Base-by-base conservation (phyloP, 2,329 filamentous ascomycete genomes). In the Cladobotryum mycophilum region DNA sequence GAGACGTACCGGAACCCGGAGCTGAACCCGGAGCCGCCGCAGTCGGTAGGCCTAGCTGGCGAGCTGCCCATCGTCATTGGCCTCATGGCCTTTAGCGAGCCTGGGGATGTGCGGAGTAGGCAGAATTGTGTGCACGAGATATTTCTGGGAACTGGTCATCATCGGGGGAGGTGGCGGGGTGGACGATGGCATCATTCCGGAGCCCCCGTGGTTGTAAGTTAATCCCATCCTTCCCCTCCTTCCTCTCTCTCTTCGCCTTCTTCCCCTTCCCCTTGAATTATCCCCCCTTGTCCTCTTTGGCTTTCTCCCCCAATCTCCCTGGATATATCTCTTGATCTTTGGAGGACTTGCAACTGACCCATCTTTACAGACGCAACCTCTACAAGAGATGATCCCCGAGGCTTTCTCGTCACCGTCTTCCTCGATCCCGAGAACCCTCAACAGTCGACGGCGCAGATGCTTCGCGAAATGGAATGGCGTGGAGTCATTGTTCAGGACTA, bases 31-130 rank as follows among this genome's bases (percentile, higher is more conserved):
- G 9, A 37, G 4, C 9, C 51, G 1, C 57, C 45, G 3, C 41
- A 5, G 0, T 72, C 70, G 0, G 15, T 5, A 0, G 70, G 70
- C 0, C 63, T 74, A 1, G 61, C 64, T 1, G 71, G 71, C 14
- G 62, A 70, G n/a, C 47, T 74, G 12, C 56, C 63, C 3, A 64
- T 72, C 6, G 56, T 74, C 11, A 55, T 74, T 3, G 71, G 64
- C 1, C 54, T 74, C n/a, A 71, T 73, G 67, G 69, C 68, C 1
- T 64, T 72, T 37, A 55, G 51, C 52, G 49, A 58, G 5, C 4
- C 56, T 2, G 15, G n/a, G 1, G 43, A 50, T 6, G 2, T 1
- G 5, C 14, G 11, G 0, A n/a, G 35, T 17, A 18, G 1, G 1
- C 57, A 57, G 6, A 55, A 51, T 15, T 35, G 55, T 0, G 46